Evolutionary conservation across 2,329 filamentous ascomycete species (phyloP), one percentile per base, ranked within the genome.

Genomic region (Botrytis fragariae): DNA sequence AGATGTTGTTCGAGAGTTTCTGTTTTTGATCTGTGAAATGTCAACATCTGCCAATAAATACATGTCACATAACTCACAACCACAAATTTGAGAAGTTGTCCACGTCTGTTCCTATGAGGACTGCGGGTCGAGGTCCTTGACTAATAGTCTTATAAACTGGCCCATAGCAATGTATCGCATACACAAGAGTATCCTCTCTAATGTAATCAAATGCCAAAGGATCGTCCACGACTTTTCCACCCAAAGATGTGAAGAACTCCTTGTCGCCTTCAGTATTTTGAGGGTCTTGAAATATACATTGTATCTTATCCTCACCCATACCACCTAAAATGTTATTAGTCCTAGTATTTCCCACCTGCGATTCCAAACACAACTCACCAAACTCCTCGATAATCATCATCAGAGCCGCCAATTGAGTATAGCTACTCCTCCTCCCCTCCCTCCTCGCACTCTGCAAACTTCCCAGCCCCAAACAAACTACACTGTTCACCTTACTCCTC

Each of bases 81-180:
- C 76, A 75, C 54, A 77, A 76, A 42, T 69, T 76, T 4, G 74
- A 75, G 74, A 80, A 81, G n/a, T 78, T 78, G 6, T 76, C 76
- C 32, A 79, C 70, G 68, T 81, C 78, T 2, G 80, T 82, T 25
- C 78, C 76, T 63, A 81, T 77, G 39, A 81, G 68, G 2, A 80
- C 73, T 25, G 75, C 76, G 10, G 80, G 79, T 59, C 64, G 75
- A 18, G 73, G 57, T 25, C 74, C 75, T 45, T 78, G 75, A 45
- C 74, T 74, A 59, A 81, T 71, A 25, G 77, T 44, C 39, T 77
- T 75, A 60, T 81, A 81, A 8, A 82, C 73, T 22, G 75, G 61
- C 14, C 75, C 76, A 73, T 81, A 82, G 72, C 81, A 82, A 73
- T 82, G 81, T 45, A 82, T 79, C 1, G 80, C 81, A 74, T 81